Evolutionary conservation across 345 rosid genomes (phyloP).

Genomic region (Ceriops decandra): DNA sequence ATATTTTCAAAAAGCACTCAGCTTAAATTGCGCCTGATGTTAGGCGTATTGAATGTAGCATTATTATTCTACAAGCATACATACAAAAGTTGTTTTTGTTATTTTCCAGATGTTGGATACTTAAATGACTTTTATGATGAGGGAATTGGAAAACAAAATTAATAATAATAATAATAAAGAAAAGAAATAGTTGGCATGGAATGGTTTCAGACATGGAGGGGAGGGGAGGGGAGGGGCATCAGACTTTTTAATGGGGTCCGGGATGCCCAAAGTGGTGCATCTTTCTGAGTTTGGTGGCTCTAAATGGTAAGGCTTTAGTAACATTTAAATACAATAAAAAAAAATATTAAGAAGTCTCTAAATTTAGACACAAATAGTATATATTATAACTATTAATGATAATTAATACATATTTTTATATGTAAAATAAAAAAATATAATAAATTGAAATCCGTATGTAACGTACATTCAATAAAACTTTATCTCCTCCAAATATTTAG

Average conservation of each 20-base stretch:
- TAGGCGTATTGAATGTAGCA: slow-evolving; percentile 7
- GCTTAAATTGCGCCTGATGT: not conserved
- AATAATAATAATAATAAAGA: too few species aligned
- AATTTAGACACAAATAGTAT: too few species aligned
- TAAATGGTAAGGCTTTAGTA: slow-evolving; percentile 23
- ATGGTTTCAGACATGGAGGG: slow-evolving; percentile 2
- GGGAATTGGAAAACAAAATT: not conserved
- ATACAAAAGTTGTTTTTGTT: slow-evolving; percentile 10
- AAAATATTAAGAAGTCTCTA: too few species aligned
- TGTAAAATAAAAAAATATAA: too few species aligned
- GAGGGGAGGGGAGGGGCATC: slow-evolving; percentile 22
- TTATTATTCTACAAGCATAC: slow-evolving; percentile 3
- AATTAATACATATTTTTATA: too few species aligned
- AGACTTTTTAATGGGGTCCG: slow-evolving; percentile 16
- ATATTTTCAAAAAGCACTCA: not conserved
- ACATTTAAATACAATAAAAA: not conserved
- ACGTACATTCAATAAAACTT: too few species aligned
- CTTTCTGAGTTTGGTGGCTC: slow-evolving; percentile 33
- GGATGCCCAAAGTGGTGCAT: slow-evolving; percentile 28
- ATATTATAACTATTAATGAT: too few species aligned
- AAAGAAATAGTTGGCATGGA: too few species aligned
- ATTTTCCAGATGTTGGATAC: slow-evolving; percentile 13
- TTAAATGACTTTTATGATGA: slow-evolving; percentile 20
- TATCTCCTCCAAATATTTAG: not conserved
- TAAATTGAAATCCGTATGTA: too few species aligned